These are phyloP conservation scores for Chaetoceros muelleri DNA, from an alignment of 108 stramenopile species.

Conservation along the genomic window DNA sequence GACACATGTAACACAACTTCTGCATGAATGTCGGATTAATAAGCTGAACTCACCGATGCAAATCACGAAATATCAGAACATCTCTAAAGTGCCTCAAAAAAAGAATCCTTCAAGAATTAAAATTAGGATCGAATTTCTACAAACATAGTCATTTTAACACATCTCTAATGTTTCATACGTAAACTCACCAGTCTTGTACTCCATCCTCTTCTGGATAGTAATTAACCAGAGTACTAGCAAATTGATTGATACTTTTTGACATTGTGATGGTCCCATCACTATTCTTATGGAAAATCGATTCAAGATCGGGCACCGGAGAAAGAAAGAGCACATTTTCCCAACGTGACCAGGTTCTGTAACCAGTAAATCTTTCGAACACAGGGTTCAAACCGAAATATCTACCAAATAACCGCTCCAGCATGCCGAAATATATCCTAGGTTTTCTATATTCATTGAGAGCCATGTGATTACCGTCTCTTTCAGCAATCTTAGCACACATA, in stretches of 20 bases:
- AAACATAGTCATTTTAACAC: too few relatives aligned
- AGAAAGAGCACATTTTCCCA: not conserved
- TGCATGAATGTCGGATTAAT: too few relatives aligned
- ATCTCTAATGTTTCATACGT: too few relatives aligned
- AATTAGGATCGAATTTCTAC: too few relatives aligned
- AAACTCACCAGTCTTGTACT: too few relatives aligned
- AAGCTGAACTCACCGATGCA: not conserved
- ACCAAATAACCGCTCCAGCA: not conserved
- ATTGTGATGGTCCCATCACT: not conserved
- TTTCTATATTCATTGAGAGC: not conserved
- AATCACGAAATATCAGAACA: not conserved
- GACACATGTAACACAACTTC: too few relatives aligned
- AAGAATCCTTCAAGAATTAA: not conserved
- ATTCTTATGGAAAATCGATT: not conserved
- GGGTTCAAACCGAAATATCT: not conserved
- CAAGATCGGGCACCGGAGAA: not conserved
- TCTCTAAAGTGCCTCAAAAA: not conserved
- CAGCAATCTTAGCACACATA: not conserved
- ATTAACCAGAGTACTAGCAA: not conserved
- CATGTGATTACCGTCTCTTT: not conserved
- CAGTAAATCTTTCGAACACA: not conserved
- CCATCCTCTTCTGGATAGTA: not conserved
- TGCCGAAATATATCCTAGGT: not conserved
- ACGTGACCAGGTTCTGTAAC: not conserved
- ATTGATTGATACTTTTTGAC: not conserved